Percentiles rank a stretch among this genome's conserved stretches.
Conservation (phyloP, 1,139 yeast genomes). For the Diutina rugosa region DNA sequence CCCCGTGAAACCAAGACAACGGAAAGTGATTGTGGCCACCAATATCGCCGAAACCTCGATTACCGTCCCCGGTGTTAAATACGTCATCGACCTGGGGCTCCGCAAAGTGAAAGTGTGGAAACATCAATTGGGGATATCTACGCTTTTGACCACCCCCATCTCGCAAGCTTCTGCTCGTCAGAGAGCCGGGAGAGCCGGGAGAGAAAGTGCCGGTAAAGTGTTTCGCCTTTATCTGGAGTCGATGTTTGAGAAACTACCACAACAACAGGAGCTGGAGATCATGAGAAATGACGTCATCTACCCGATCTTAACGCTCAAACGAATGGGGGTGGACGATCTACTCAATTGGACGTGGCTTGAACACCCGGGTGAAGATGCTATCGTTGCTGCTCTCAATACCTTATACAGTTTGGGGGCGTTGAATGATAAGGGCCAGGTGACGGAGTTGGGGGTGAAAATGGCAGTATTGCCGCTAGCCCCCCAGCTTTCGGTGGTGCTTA, state of each 20-base stretch:
- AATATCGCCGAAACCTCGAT: conserved; percentile 96
- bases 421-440: conserved; percentile 62
- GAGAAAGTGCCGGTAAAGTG: conserved; percentile 86
- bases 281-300: conserved; percentile 74
- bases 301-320: conserved; percentile 74
- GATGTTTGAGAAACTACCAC: conserved; percentile 47
- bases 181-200: conserved; percentile 97
- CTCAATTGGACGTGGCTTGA: conserved; percentile 89
- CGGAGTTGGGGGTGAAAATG: conserved; percentile 70
- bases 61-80: conserved; percentile 90
- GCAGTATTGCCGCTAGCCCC: conserved; percentile 86
- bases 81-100: conserved; percentile 85
- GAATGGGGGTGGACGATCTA: conserved; percentile 72
- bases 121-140: conserved; percentile 81
- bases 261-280: conserved; percentile 88
- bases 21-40: conserved; percentile 84
- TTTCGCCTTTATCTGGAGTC: conserved; percentile 71
- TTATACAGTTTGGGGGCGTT: conserved; percentile 72
- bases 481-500: conserved; percentile 76
- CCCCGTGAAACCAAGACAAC: conserved; percentile 40
- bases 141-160: conserved; percentile 80
- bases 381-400: conserved; percentile 65
- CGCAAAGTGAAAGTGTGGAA: conserved; percentile 92
- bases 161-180: conserved; percentile 93
- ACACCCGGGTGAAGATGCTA: conserved; percentile 70